Base-by-base conservation (phyloP, 2,329 filamentous ascomycete genomes). In the Gremmenia infestans region DNA sequence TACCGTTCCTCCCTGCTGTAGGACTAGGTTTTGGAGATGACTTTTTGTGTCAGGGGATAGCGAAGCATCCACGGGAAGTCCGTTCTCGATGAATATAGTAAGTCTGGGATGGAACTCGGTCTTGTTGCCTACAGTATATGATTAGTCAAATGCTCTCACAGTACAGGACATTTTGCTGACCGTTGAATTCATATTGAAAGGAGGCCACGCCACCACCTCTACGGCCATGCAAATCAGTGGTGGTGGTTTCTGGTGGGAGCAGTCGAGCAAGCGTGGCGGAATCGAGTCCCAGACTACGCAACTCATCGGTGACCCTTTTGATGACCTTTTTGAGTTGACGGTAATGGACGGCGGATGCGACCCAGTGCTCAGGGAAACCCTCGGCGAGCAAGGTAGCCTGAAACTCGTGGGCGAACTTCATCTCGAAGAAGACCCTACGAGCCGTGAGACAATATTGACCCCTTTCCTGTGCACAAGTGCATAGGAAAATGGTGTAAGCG, bases 351-450 rank as follows among this genome's bases (percentile, higher is more conserved):
- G 91, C 90, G 28, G 84, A 85, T 46, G 87, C 78, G 49, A 91
- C 73, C 81, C 82, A 85, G 68, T 86, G 83, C 50, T 81, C 74
- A 7, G 91, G 91, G 69, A 91, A 96, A 61, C 82, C 87, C 78
- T 89, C 87, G 61, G 77, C 81, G 60, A 81, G 77, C 59, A 96
- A 78, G 50, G 81, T 80, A 65, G 86, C 81, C 68, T 86, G 83
- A 70, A 91, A 94, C 67, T 86, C 81, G 69, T 88, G 88, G 28
- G 86, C 89, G 72, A 95, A 96, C 78, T 96, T 96, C 91, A 96
- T 96, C 53, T 47, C 63, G 43, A 8, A 12, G 17, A 12, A 25
- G 25, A 19, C 4, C 42, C 19, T 2, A 25, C 5, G 4, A 17
- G 8, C 12, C 42, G 42, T 14, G 17, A 23, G 12, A 45, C 42